Conservation (phyloP, 78 protist species). For the Dictyostelium brefeldianum region DNA sequence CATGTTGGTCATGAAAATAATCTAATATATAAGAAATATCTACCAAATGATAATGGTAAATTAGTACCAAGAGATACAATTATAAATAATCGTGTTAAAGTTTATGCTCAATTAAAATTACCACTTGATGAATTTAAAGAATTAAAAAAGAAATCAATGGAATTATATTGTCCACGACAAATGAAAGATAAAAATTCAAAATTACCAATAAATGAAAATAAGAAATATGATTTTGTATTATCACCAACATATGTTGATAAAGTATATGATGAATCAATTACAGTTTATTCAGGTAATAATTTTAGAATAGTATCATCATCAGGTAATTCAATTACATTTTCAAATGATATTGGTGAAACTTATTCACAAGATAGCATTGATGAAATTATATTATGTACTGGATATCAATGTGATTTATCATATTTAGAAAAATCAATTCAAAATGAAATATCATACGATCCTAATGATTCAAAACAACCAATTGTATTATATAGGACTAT, state of each 20-base stretch:
- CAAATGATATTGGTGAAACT: not conserved
- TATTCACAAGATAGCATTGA: not conserved
- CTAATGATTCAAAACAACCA: not conserved
- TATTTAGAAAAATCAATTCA: not conserved
- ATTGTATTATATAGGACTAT: not conserved
- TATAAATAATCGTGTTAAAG: not conserved
- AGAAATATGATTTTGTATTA: not conserved
- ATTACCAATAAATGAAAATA: not conserved
- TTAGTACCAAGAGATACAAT: not conserved
- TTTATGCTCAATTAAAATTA: not conserved
- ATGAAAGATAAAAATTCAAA: not conserved
- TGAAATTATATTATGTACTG: slow-evolving; percentile 18
- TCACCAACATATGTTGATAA: not conserved
- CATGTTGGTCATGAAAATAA: not conserved
- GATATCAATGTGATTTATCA: not conserved
- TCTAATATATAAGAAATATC: not conserved
- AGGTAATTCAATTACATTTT: not conserved
- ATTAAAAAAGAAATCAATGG: not conserved
- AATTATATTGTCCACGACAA: not conserved
- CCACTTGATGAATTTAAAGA: not conserved
- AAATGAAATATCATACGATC: not conserved
- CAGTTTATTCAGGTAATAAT: not conserved
- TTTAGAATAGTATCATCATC: not conserved
- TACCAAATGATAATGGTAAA: not conserved
- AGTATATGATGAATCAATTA: not conserved